Conservation (phyloP, 495 filamentous ascomycete genomes). For the Neurospora intermedia region DNA sequence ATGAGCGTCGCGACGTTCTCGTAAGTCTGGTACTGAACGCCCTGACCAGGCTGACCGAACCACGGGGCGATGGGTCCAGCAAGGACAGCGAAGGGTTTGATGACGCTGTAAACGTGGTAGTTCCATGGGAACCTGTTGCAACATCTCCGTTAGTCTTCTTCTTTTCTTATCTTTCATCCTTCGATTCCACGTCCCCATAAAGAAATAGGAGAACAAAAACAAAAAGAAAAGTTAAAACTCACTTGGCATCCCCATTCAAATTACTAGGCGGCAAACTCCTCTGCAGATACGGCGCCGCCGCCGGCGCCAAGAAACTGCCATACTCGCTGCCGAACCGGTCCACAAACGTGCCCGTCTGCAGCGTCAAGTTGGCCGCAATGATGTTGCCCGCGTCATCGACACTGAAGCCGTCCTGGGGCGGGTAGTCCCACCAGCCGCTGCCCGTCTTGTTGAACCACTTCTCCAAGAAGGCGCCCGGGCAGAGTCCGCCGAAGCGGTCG, state of each 20-base stretch:
- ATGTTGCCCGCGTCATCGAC: conserved; percentile 18
- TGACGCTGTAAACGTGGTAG: conserved; percentile 45
- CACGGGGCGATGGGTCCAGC: conserved; percentile 43
- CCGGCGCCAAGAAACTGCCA: conserved; percentile 33
- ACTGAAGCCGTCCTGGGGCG: conserved; percentile 33
- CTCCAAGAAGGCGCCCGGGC: conserved; percentile 37
- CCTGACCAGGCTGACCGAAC: conserved; percentile 49
- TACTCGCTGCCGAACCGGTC: conserved; percentile 45
- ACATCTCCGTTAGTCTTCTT: no score
- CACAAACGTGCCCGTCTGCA: conserved; percentile 36
- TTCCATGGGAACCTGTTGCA: conserved; percentile 33
- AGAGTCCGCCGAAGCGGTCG: conserved; percentile 38
- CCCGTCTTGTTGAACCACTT: conserved; percentile 29
- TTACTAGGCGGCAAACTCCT: conserved; percentile 43
- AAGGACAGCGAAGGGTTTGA: conserved; percentile 28
- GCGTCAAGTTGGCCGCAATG: conserved; percentile 36
- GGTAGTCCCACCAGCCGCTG: conserved; percentile 33
- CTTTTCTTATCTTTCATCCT: no score
- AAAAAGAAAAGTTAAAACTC: neutral
- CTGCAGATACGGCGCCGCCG: conserved; percentile 42
- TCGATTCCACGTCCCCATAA: no score
- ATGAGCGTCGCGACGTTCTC: conserved; percentile 9
- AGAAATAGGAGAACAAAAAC: no score
- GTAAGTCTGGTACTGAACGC: conserved; percentile 34
- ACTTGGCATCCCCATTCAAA: conserved; percentile 27